phyloP scores from a whole-genome alignment of 257 asterid genomes.

The Dorcoceras hygrometricum region DNA sequence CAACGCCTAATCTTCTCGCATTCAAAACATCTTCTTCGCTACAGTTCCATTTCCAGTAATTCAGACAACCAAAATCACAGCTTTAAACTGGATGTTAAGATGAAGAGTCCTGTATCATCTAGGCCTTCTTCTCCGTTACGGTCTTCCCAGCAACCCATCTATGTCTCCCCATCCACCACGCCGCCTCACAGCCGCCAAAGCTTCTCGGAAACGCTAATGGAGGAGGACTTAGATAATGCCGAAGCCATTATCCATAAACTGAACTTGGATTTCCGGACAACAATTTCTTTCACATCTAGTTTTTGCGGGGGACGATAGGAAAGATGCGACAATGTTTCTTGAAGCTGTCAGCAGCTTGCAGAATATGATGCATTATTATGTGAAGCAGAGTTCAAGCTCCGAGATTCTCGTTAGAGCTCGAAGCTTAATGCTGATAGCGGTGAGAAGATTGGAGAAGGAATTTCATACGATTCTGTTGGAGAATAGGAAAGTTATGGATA shows the following conservation, averaged over 20 bases:
- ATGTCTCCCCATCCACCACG: constrained; percentile 31
- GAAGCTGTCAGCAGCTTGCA: constrained; percentile 43
- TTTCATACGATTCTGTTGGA: constrained; percentile 43
- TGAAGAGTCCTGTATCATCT: constrained; percentile 31
- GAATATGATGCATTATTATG: constrained; percentile 51
- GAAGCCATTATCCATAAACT: constrained; percentile 41
- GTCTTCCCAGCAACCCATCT: constrained; percentile 14
- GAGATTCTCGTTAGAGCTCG: constrained; percentile 52
- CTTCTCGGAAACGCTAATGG: constrained; percentile 54
- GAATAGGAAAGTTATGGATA: constrained; percentile 44
- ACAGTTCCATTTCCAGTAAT: neutral
- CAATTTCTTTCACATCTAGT: constrained; percentile 30
- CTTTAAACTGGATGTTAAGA: constrained; percentile 4
- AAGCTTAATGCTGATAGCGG: constrained; percentile 60
- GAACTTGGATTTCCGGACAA: constrained; percentile 30
- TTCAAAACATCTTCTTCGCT: neutral
- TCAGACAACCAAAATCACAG: neutral
- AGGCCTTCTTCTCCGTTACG: constrained; percentile 38
- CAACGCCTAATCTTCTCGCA: too few relatives aligned
- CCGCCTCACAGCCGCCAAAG: constrained; percentile 31
- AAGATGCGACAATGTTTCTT: constrained; percentile 42
- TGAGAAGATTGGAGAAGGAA: constrained; percentile 65
- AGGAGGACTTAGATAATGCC: constrained; percentile 51
- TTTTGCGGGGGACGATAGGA: constrained; percentile 33
- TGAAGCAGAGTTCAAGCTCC: constrained; percentile 36